Evolutionary conservation across 345 rosid genomes (phyloP).

Genomic region (Firmiana major): DNA sequence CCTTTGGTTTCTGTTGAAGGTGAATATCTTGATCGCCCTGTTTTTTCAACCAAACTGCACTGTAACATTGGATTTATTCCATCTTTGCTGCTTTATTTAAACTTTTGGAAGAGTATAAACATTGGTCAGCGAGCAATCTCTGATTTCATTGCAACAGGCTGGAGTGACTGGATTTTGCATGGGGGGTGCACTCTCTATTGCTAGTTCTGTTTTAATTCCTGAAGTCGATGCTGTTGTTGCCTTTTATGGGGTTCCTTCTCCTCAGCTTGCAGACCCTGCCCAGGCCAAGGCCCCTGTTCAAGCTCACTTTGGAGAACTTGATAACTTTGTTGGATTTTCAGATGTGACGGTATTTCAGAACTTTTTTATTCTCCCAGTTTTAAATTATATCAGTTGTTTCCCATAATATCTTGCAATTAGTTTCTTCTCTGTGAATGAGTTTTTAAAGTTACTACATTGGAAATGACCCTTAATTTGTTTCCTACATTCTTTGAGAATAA

Average conservation of each 20-base stretch:
- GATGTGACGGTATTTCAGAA: constrained; percentile 65
- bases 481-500: neutral
- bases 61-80: neutral
- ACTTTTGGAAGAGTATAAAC: neutral
- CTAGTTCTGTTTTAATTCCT: constrained; percentile 86
- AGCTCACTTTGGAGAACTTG: constrained; percentile 94
- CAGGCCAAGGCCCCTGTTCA: constrained; percentile 84
- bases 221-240: constrained; percentile 85
- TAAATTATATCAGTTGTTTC: neutral
- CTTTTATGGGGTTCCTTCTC: constrained; percentile 81
- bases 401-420: neutral
- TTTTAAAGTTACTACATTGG: neutral
- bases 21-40: neutral
- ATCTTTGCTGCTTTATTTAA: neutral
- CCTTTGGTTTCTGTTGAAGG: neutral
- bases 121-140: neutral
- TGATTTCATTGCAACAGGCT: constrained; percentile 42
- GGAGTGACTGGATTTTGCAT: constrained; percentile 96
- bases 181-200: constrained; percentile 92
- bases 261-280: constrained; percentile 79
- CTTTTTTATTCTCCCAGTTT: neutral
- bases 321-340: constrained; percentile 72
- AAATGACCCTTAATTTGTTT: neutral
- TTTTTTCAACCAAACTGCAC: neutral
- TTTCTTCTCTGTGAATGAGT: neutral